Evolutionary conservation across 2,329 filamentous ascomycete species (phyloP).

Genomic region (Colletotrichum theobromicola): DNA sequence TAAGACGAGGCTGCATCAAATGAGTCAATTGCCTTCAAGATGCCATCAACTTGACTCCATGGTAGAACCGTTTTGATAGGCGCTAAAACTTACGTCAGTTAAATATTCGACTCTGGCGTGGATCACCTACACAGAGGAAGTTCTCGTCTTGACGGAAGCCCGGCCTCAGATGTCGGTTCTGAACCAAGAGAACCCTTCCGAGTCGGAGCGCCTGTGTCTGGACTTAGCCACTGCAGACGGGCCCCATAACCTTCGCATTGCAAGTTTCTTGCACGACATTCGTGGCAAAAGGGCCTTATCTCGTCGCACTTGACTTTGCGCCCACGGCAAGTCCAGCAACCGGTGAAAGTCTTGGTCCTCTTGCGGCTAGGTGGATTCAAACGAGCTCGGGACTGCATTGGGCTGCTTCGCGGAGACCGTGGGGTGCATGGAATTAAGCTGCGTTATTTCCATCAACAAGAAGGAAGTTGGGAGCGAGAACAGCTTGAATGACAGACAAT

Average conservation of each 20-base stretch:
- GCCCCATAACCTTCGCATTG: conserved; percentile 35
- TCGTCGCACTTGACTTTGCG: conserved; percentile 41
- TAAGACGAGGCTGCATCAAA: background rate
- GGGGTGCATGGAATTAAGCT: background rate
- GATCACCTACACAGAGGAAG: background rate
- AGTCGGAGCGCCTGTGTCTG: background rate
- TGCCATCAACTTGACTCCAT: background rate
- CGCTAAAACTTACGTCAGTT: background rate
- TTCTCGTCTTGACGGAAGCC: background rate
- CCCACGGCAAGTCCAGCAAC: conserved; percentile 41
- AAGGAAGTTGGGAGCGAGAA: background rate
- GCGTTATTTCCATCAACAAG: background rate
- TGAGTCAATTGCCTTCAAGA: background rate
- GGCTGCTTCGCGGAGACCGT: background rate
- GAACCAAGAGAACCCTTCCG: background rate
- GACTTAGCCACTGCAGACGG: conserved; percentile 32
- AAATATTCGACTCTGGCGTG: background rate
- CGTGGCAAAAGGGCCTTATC: conserved; percentile 31
- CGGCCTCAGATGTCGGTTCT: background rate
- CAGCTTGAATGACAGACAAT: background rate
- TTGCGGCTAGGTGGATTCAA: conserved; percentile 15
- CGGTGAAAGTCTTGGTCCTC: conserved; percentile 32
- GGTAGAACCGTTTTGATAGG: background rate
- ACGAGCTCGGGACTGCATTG: background rate
- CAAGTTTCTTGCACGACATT: conserved; percentile 31